phyloP scores from a whole-genome alignment of 345 rosid species.

The Eucalyptus tenuipes region DNA sequence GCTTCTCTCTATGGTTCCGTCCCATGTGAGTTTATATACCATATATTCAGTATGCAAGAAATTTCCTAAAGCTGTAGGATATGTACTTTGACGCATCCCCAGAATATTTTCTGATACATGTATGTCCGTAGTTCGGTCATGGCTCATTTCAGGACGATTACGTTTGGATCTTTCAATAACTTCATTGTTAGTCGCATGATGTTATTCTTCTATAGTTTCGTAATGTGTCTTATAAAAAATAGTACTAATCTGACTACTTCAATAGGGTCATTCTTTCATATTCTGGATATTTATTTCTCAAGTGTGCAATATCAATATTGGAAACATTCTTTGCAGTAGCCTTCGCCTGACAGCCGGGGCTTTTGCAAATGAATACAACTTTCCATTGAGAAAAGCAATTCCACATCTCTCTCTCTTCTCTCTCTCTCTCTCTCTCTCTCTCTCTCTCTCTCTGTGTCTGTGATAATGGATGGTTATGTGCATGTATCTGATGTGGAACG shows the following conservation, averaged over 20 bases:
- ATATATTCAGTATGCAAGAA: not conserved
- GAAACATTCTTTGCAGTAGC: not conserved
- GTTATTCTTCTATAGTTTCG: not conserved
- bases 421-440: too few species aligned
- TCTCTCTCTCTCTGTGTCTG: not conserved
- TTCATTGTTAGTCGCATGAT: not conserved
- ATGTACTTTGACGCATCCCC: not conserved
- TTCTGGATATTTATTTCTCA: not conserved
- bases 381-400: not conserved
- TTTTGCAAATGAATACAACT: not conserved
- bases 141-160: not conserved
- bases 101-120: not conserved
- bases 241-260: not conserved
- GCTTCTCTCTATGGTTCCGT: slow-evolving; percentile 54
- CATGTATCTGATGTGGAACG: not conserved
- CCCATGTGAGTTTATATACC: not conserved
- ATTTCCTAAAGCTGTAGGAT: not conserved
- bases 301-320: not conserved
- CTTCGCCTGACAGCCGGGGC: not conserved
- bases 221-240: not conserved
- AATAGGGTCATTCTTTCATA: not conserved
- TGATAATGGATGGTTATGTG: not conserved
- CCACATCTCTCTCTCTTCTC: not conserved
- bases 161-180: not conserved
- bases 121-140: not conserved